Evolutionary conservation across 805 yeast genomes (phyloP), one percentile per base, ranked within the genome.

Genomic region (Candida ponderosae): DNA sequence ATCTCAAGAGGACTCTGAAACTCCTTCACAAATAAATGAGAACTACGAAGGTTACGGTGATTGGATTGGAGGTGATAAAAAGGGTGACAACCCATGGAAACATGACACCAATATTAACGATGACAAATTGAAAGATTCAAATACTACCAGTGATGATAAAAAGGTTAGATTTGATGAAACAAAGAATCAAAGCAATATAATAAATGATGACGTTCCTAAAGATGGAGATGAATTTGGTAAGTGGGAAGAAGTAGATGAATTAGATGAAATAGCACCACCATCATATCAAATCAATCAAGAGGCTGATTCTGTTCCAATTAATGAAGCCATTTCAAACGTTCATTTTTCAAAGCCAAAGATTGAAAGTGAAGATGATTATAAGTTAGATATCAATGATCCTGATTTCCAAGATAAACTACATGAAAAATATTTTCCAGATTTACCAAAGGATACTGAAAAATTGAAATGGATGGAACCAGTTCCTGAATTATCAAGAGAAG

Each of bases 391-490:
- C 6, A 66, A 82, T 50, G 95, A 82, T 57, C 93, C 94, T 1
- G 70, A 80, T 10, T 89, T 89, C 55, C 72, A 78, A 46, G 79
- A 79, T 20, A 81, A 87, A 51, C 62, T 93, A 36, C 93, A 88
- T 50, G 82, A 78, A 19, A 84, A 83, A 52, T 90, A 76, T 60
- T 93, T 79, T 60, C 97, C 99, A 1, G 90, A 88, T 46, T 65
- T 93, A 35, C 96, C 96, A 2, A 76, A 68, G 34, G 95, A 93
- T 46, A 73, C 85, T 0, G 79, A 76, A 30, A 82, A 85, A 48
- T 58, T 93, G 39, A 83, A 88, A 41, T 93, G 99, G 99, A 89
- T 89, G 96, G 72, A 80, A 40, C 78, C 84, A 3, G 73, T 80
- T 1, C 65, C 72, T 19, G 68, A 72, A 1, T 43, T 58, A 11